Conservation (phyloP, 805 yeast species). For the Monosporozyma aerobia region DNA sequence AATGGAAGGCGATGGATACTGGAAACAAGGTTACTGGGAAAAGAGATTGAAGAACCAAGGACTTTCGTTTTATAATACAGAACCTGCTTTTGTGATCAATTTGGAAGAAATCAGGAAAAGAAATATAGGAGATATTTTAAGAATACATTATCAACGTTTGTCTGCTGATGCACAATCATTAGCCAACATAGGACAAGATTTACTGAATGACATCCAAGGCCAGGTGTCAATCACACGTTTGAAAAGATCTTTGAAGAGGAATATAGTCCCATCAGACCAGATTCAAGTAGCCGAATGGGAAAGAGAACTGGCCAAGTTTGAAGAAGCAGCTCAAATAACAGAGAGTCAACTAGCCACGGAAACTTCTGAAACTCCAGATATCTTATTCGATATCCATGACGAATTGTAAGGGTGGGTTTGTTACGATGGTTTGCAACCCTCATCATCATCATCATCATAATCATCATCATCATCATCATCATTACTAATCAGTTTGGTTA, state of each 20-base stretch:
- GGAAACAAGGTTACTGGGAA: slow-evolving; percentile 92
- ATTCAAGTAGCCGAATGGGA: neutral
- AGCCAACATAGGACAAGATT: slow-evolving; percentile 81
- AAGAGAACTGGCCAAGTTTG: neutral
- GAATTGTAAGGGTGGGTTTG: neutral
- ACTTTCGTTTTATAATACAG: slow-evolving; percentile 58
- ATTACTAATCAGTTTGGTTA: no score
- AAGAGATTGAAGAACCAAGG: slow-evolving; percentile 45
- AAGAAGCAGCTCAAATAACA: neutral
- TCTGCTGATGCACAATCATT: slow-evolving; percentile 74
- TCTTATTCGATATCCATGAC: slow-evolving; percentile 2
- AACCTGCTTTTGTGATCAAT: slow-evolving; percentile 80
- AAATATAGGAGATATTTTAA: slow-evolving; percentile 68
- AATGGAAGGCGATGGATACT: slow-evolving; percentile 75
- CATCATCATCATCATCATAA: neutral
- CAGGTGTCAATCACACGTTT: slow-evolving; percentile 29
- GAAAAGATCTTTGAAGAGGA: neutral
- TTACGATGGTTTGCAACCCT: neutral
- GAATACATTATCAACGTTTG: slow-evolving; percentile 76
- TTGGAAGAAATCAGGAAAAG: slow-evolving; percentile 52
- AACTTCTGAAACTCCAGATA: neutral
- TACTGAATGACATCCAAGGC: slow-evolving; percentile 79
- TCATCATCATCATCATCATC: no score
- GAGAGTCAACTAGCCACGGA: neutral
- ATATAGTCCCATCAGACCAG: neutral